Evolutionary conservation across 495 filamentous ascomycete genomes (phyloP).

Genomic region (Lineolata rhizophorae): DNA sequence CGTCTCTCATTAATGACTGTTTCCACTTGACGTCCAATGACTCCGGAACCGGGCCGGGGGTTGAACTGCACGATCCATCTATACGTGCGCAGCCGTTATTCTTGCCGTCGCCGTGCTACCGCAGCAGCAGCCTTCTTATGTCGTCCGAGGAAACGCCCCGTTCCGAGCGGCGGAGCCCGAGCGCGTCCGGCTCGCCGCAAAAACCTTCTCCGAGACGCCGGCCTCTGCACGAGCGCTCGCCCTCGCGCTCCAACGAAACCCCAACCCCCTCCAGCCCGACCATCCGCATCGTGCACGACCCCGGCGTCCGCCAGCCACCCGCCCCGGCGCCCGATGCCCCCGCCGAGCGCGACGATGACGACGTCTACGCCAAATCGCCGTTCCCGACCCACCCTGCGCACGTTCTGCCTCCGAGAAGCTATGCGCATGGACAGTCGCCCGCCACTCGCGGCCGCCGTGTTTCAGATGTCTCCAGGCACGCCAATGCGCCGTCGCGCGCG

Average conservation of each 20-base stretch:
- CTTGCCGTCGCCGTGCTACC: too few relatives aligned
- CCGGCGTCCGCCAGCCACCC: too few relatives aligned
- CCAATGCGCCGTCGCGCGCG: conserved; percentile 12
- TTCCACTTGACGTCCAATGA: too few relatives aligned
- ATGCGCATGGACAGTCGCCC: conserved; percentile 9
- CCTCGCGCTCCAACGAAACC: conserved; percentile 31
- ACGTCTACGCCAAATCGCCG: conserved; percentile 15
- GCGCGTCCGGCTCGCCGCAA: too few relatives aligned
- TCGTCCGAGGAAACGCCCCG: too few relatives aligned
- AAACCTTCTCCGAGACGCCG: conserved; percentile 13
- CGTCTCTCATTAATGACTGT: conserved; percentile 3
- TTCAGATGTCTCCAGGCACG: conserved; percentile 9
- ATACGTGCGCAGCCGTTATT: too few relatives aligned
- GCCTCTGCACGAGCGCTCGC: conserved; percentile 32
- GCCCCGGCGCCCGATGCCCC: too few relatives aligned
- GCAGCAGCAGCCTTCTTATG: too few relatives aligned
- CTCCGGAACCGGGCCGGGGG: too few relatives aligned
- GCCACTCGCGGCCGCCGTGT: conserved; percentile 10
- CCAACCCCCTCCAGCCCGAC: conserved; percentile 23
- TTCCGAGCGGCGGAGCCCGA: too few relatives aligned
- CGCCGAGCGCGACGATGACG: too few relatives aligned
- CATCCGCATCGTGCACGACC: conserved; percentile 21
- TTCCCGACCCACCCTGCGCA: conserved; percentile 17
- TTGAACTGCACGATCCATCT: too few relatives aligned
- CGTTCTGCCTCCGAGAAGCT: conserved; percentile 13